phyloP scores from a whole-genome alignment of 495 filamentous ascomycete genomes.

The Bombardia bombarda region DNA sequence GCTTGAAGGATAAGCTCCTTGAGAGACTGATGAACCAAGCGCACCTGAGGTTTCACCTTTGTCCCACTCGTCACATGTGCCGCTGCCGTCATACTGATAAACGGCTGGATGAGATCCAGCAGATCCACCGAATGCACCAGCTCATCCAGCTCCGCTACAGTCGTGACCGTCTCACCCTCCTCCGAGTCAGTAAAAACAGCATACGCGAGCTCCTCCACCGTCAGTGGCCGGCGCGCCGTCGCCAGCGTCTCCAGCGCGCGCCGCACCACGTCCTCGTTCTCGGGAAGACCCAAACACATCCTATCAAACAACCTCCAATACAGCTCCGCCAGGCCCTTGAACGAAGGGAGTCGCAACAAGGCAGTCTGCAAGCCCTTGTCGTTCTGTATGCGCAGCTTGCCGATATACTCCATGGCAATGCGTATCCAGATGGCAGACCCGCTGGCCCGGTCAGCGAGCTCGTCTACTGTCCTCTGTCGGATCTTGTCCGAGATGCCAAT shows the following conservation, averaged over 20 bases:
- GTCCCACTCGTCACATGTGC: background rate
- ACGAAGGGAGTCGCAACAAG: too few relatives aligned
- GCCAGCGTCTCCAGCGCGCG: constrained; percentile 6
- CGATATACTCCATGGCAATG: background rate
- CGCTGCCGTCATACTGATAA: constrained; percentile 3
- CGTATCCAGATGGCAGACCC: constrained; percentile 10
- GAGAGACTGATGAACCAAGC: constrained; percentile 24
- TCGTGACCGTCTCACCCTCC: background rate
- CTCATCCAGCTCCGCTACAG: constrained; percentile 1
- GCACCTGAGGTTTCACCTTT: background rate
- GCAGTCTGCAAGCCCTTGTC: too few relatives aligned
- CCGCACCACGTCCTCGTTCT: background rate
- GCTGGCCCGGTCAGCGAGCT: background rate
- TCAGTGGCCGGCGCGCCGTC: constrained; percentile 2
- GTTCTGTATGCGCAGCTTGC: too few relatives aligned
- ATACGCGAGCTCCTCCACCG: constrained; percentile 1
- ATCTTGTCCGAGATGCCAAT: background rate
- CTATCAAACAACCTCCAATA: background rate
- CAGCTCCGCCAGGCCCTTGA: background rate
- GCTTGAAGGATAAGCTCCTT: constrained; percentile 14
- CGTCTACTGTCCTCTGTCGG: constrained; percentile 1
- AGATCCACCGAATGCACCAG: background rate
- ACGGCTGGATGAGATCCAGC: constrained; percentile 2
- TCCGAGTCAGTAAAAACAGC: constrained; percentile 3
- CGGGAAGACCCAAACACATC: too few relatives aligned